Percentiles rank a stretch among this genome's conserved stretches.
Conservation (phyloP, 306 rosid genomes). For the Vigna reflexopilosa region DNA sequence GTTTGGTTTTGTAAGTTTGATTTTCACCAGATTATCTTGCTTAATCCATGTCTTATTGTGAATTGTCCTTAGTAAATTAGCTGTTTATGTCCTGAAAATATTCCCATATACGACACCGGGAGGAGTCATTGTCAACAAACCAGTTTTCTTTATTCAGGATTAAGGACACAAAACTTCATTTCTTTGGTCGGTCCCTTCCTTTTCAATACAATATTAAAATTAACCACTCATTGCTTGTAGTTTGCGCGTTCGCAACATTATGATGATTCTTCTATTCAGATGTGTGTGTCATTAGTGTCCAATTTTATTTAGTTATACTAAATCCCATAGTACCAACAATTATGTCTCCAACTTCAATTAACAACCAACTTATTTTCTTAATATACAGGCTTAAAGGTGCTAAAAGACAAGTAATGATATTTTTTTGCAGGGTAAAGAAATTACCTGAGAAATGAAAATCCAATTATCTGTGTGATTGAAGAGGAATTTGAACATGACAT, state of each 20-base stretch:
- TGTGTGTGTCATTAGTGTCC: constrained; percentile 44
- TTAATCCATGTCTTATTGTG: constrained; percentile 55
- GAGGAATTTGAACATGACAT: background rate
- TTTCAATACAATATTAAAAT: constrained; percentile 32
- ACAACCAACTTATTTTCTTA: background rate
- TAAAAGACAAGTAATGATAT: background rate
- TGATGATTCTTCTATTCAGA: constrained; percentile 43
- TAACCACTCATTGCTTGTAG: constrained; percentile 45
- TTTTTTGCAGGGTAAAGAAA: no score
- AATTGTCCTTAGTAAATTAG: constrained; percentile 54
- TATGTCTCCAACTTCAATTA: background rate
- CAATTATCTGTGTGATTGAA: background rate
- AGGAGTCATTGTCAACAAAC: constrained; percentile 70
- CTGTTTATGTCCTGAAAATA: constrained; percentile 67
- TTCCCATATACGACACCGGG: constrained; percentile 57
- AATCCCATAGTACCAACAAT: background rate
- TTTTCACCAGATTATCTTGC: constrained; percentile 42
- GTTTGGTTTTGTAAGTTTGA: constrained; percentile 31
- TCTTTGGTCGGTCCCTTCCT: constrained; percentile 56
- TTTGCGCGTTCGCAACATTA: constrained; percentile 53
- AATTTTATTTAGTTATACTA: constrained; percentile 25
- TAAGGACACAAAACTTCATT: constrained; percentile 61
- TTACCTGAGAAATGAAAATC: no score
- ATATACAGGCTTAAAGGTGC: background rate
- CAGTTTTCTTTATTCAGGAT: constrained; percentile 51